Conservation (phyloP, 306 rosid genomes). For the Oxytropis ochrocephala region DNA sequence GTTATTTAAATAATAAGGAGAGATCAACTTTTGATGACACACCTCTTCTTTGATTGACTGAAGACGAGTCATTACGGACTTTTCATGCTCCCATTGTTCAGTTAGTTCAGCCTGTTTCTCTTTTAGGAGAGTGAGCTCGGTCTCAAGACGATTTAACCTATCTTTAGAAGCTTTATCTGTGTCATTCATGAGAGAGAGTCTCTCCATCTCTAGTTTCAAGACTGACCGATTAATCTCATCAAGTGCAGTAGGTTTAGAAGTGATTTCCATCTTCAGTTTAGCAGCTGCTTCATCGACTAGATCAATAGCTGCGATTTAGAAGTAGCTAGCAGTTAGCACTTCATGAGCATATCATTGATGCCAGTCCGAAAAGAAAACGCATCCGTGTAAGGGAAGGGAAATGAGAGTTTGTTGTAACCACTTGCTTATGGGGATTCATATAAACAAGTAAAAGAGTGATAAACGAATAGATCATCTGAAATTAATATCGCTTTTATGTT, state of each 20-base stretch:
- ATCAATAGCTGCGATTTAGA: constrained; percentile 74
- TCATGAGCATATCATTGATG: not conserved
- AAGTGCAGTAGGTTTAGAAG: constrained; percentile 91
- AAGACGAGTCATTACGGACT: constrained; percentile 87
- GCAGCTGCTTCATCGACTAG: constrained; percentile 99
- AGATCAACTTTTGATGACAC: not conserved
- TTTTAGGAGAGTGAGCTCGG: constrained; percentile 81
- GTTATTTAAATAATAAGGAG: not conserved
- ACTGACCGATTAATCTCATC: constrained; percentile 98
- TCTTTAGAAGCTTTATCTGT: constrained; percentile 90
- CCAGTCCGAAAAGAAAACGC: not conserved
- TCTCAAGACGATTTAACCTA: constrained; percentile 78
- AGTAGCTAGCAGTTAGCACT: constrained; percentile 14
- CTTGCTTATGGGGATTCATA: not conserved
- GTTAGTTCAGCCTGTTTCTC: constrained; percentile 72
- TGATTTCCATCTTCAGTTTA: constrained; percentile 95
- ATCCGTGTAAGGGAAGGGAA: too few species aligned
- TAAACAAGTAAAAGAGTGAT: not conserved
- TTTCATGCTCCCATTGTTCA: constrained; percentile 97
- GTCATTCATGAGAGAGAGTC: constrained; percentile 83
- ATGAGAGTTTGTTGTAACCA: too few species aligned
- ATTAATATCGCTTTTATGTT: too few species aligned
- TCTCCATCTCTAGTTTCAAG: constrained; percentile 94
- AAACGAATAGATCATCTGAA: too few species aligned
- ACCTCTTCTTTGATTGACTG: constrained; percentile 99